Base-by-base conservation (phyloP, 1,284 basidiomycete genomes). In the Marasmius tenuissimus region DNA sequence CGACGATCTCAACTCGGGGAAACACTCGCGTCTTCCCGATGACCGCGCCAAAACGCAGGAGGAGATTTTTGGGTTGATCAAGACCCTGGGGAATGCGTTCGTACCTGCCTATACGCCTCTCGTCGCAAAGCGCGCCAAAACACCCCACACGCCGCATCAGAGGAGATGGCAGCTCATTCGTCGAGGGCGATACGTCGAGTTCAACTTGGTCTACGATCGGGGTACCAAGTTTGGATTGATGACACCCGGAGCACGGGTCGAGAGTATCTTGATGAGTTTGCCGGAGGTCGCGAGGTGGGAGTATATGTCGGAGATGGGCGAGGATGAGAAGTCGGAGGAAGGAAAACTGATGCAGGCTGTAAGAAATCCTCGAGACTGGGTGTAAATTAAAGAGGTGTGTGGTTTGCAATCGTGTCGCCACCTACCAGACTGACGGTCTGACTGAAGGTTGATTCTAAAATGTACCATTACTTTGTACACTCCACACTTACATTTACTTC, bases 251-350 rank as follows among this genome's bases (percentile, higher is more conserved):
- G 94, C 94, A 22, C 82, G 96, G 64, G 90, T 97, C 22, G 96
- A 98, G 81, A 95, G 92, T 72, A 96, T 97, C 62, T 76, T 97
- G 62, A 96, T 96, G 92, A 94, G 90, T 72, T 73, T 98, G 61
- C 96, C 96, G 0, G 91, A 96, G 77, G 90, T 87, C 1, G 94
- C 93, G 35, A 82, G 94, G 64, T 98, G 96, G 96, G 96, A 98
- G 77, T 98, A 97, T 75, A 91, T 91, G 87, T 85, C 85, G 33
- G 90, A 94, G 12, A 71, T 96, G 67, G 94, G 93, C 3, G 78
- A 78, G 14, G 78, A 85, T 45, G 83, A 84, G 64, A 88, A 85
- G 0, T 89, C 86, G 18, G 85, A 88, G 66, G 94, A 97, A 72
- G 89, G 83, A 39, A 82, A 85, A 70, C 70, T 96, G 63, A 66